Evolutionary conservation across 2,329 filamentous ascomycete species (phyloP).

Genomic region (Tolypocladium nubicola): DNA sequence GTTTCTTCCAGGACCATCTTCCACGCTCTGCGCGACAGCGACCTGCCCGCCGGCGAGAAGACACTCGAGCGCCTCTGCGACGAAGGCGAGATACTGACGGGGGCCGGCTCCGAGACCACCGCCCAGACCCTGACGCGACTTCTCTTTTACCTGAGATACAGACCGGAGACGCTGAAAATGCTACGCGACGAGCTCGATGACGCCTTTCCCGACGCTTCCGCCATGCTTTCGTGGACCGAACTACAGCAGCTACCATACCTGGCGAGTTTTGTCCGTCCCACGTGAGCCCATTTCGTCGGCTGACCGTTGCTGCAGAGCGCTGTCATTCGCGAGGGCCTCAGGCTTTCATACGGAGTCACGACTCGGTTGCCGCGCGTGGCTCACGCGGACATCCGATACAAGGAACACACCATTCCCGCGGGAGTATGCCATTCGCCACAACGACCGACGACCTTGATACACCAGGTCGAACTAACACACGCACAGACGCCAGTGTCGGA

Average conservation of each 20-base stretch:
- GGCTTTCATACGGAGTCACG: slow-evolving; percentile 7
- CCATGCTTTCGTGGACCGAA: slow-evolving; percentile 1
- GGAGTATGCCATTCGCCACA: slow-evolving; percentile 1
- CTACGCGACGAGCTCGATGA: not conserved
- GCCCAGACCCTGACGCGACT: slow-evolving; percentile 2
- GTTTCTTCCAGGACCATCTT: not conserved
- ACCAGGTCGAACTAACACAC: not conserved
- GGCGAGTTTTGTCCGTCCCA: not conserved
- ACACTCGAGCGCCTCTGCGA: slow-evolving; percentile 8
- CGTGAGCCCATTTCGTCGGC: not conserved
- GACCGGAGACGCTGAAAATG: not conserved
- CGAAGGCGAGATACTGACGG: slow-evolving; percentile 9
- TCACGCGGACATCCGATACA: slow-evolving; percentile 4
- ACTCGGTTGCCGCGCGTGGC: slow-evolving; percentile 5
- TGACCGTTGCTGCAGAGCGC: slow-evolving; percentile 1
- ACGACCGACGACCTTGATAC: not conserved
- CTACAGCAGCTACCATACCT: slow-evolving; percentile 5
- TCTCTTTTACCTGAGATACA: not conserved
- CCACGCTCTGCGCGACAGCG: slow-evolving; percentile 5
- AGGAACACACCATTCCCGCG: slow-evolving; percentile 4
- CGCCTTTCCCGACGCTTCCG: not conserved
- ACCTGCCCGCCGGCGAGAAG: slow-evolving; percentile 7
- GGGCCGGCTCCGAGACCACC: slow-evolving; percentile 13
- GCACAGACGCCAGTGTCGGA: slow-evolving; percentile 1
- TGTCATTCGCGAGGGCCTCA: slow-evolving; percentile 4